phyloP scores from a whole-genome alignment of 169 alveolate species.

The Plasmodium malariae region DNA sequence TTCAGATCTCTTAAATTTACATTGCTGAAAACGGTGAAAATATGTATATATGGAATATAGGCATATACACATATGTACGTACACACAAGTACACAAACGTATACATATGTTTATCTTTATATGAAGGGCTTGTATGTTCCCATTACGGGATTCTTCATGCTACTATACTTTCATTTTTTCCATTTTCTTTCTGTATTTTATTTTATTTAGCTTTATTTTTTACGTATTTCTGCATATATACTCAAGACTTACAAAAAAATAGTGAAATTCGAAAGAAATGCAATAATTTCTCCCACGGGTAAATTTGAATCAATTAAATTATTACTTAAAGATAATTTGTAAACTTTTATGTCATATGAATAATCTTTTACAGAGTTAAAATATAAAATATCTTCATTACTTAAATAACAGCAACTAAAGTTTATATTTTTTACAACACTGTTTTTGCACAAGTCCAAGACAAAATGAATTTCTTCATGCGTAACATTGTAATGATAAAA shows the following conservation, averaged over 20 bases:
- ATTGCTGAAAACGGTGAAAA: slow-evolving; percentile 49
- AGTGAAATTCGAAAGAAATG: slow-evolving; percentile 41
- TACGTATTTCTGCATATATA: no score
- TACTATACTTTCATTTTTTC: no score
- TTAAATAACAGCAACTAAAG: slow-evolving; percentile 46
- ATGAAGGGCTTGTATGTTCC: no score
- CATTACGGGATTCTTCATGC: no score
- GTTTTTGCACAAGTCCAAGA: slow-evolving; percentile 31
- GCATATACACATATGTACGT: background rate
- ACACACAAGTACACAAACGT: no score
- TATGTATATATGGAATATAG: background rate
- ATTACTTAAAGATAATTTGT: slow-evolving; percentile 41
- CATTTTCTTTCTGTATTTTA: background rate
- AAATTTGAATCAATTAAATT: slow-evolving; percentile 31
- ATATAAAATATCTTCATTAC: slow-evolving; percentile 54
- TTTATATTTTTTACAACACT: slow-evolving; percentile 33
- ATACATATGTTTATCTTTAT: no score
- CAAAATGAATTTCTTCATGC: slow-evolving; percentile 43
- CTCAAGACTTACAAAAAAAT: slow-evolving; percentile 49
- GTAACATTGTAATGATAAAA: slow-evolving; percentile 57
- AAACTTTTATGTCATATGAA: slow-evolving; percentile 34
- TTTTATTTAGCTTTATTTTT: no score
- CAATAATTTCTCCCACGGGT: slow-evolving; percentile 11
- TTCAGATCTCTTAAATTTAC: slow-evolving; percentile 36
- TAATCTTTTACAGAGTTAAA: slow-evolving; percentile 34